Evolutionary conservation across 768 basidiomycete genomes (phyloP), one percentile per base, ranked within the genome.

Genomic region (Collybiopsis luxurians): DNA sequence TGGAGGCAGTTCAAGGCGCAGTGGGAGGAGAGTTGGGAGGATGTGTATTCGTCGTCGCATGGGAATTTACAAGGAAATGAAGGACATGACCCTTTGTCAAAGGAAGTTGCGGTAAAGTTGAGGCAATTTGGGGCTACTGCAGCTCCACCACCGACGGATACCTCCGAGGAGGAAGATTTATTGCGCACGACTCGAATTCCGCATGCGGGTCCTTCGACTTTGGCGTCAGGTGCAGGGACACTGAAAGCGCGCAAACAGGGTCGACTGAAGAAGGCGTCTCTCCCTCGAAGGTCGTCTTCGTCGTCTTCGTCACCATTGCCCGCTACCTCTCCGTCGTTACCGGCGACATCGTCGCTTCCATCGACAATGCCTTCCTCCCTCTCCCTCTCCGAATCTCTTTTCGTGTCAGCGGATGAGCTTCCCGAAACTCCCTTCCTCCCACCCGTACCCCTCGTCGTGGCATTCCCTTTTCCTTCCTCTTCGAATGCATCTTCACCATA

Each of bases 1-100:
- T 54, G 53, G 53, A 54, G 40, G 40, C 27, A 42, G 27, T 54
- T 54, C 19, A 54, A 54, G 19, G 40, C 53, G 6, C 24, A 54
- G 27, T 54, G 53, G 53, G 40, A 54, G 17, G 40, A 39, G 11
- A 54, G 40, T 12, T 54, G 21, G 53, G 53, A 54, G 36, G 42
- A 45, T 9, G 31, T 34, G 13, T 51, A 51, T 39, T 51, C 50
- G 7, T 24, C 27, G 10, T 27, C 21, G 15, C 40, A 34, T 5
- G 42, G 17, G n/a, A 24, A 44, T 9, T 19, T n/a, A 19, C n/a
- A n/a, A n/a, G n/a, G n/a, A n/a, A n/a, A n/a, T n/a, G n/a, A n/a
- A n/a, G 50, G 23, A 17, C 50, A 51, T 9, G 9, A 36, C 13
- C 17, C 28, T 19, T 13, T 13, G 17, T 31, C 53, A 6, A 31